Conservation (phyloP, 2,329 filamentous ascomycete species). For the Dissoconium aciculare region DNA sequence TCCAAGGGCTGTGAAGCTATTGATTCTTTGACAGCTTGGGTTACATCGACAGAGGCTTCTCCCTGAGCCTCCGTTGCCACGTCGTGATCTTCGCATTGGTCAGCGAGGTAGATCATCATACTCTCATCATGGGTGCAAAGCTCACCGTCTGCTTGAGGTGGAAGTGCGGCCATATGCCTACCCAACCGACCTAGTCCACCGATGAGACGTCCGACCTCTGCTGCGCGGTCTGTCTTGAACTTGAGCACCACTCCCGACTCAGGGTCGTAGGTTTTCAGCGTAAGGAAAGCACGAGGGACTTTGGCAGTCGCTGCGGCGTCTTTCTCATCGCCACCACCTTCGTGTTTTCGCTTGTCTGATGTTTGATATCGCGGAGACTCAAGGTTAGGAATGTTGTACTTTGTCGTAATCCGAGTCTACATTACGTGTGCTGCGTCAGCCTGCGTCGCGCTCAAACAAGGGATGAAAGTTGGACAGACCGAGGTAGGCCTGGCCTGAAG, state of each 20-base stretch:
- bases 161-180: slow-evolving; percentile 41
- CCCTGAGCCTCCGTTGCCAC: slow-evolving; percentile 19
- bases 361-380: slow-evolving; percentile 21
- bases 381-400: slow-evolving; percentile 54
- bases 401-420: slow-evolving; percentile 81
- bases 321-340: slow-evolving; percentile 13
- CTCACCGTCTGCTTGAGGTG: slow-evolving; percentile 28
- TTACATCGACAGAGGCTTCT: slow-evolving; percentile 13
- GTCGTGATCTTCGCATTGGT: slow-evolving; percentile 13
- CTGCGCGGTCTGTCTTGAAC: slow-evolving; percentile 80
- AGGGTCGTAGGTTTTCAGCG: slow-evolving; percentile 81
- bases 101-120: background rate
- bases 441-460: background rate
- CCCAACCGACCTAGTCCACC: slow-evolving; percentile 61
- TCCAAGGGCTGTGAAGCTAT: too few species aligned
- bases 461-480: slow-evolving; percentile 25
- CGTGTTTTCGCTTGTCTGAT: slow-evolving; percentile 15
- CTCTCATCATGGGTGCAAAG: slow-evolving; percentile 1
- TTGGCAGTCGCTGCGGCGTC: slow-evolving; percentile 24
- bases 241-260: slow-evolving; percentile 68
- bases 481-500: slow-evolving; percentile 73
- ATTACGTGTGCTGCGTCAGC: slow-evolving; percentile 1
- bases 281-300: slow-evolving; percentile 53
- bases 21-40: slow-evolving; percentile 6
- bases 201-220: slow-evolving; percentile 74